These are phyloP conservation scores for Pulveroboletus sp. DNA, from an alignment of 768 basidiomycete genomes.

Conservation along the genomic window DNA sequence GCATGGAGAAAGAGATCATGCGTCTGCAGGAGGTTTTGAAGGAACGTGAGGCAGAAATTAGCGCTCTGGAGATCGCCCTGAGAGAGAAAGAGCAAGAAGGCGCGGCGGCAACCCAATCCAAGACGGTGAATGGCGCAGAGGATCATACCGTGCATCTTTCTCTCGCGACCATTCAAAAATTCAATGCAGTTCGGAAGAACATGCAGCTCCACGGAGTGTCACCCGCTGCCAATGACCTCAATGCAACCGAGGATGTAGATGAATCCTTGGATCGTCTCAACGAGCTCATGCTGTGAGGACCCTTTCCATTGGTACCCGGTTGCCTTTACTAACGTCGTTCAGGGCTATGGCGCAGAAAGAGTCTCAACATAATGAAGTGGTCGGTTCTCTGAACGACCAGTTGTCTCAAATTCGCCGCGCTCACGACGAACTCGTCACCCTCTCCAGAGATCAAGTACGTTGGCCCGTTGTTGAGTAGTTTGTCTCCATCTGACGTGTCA, in stretches of 20 bases:
- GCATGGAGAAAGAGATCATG: conserved; percentile 94
- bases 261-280: conserved; percentile 79
- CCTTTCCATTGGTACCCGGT: conserved; percentile 1
- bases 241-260: conserved; percentile 45
- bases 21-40: conserved; percentile 88
- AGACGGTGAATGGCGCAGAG: conserved; percentile 12
- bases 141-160: conserved; percentile 46
- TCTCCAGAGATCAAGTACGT: conserved; percentile 81
- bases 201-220: conserved; percentile 50
- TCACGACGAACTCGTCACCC: conserved; percentile 73
- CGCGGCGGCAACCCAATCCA: background rate
- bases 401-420: conserved; percentile 68
- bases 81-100: conserved; percentile 33
- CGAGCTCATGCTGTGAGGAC: conserved; percentile 84
- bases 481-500: background rate
- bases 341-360: conserved; percentile 99
- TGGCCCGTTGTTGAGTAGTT: background rate
- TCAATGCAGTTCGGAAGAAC: conserved; percentile 67
- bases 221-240: conserved; percentile 23
- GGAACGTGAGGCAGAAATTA: conserved; percentile 90
- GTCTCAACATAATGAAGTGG: conserved; percentile 76
- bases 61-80: conserved; percentile 57
- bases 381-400: conserved; percentile 67
- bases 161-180: conserved; percentile 67
- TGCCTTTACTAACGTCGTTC: conserved; percentile 5